Base-by-base conservation (phyloP, 768 basidiomycete species). In the Pisolithus sp. region DNA sequence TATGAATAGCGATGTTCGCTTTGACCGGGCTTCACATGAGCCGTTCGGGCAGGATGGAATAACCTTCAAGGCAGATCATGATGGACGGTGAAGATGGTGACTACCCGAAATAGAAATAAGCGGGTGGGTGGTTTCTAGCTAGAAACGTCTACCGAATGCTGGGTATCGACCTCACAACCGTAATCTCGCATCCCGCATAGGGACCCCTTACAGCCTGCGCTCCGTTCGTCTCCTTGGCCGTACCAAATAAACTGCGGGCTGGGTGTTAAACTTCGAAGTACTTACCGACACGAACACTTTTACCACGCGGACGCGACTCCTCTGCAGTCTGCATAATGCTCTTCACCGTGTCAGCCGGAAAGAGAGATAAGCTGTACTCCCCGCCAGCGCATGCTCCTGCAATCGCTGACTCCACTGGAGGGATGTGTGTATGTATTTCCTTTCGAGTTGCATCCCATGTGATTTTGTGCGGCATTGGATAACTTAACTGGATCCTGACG, bases 301-400 rank as follows among this genome's bases (percentile, higher is more conserved):
- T 67, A 41, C 70, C 68, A 26, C 75, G 66, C 37, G 84, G 81
- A 7, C 88, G 75, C 51, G 94, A 74, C 68, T 96, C 94, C 49
- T 89, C 87, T 65, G 86, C 88, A 0, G 95, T 98, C 75, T 97
- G 95, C 64, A 98, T 89, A 52, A 91, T 79, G 56, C 86, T 89
- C 76, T 98, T 98, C 60, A 97, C 79, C 26, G 89, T 89, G 69
- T 98, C 95, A 4, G 93, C 93, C 0, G 95, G 95, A 75, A 94
- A 97, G 48, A 95, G 75, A n/a, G 89, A 77, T 60, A 94, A 71
- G 57, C 89, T 93, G 71, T 89, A 95, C 44, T 79, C 75, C 4
- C 86, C 84, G 9, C 94, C 94, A 2, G 94, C 91, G 50, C 81
- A 77, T 4, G 92, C 94, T 20, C 94, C 94, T 1, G 88, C 78